phyloP scores from a whole-genome alignment of 768 basidiomycete genomes.

The Russula ochroleuca region DNA sequence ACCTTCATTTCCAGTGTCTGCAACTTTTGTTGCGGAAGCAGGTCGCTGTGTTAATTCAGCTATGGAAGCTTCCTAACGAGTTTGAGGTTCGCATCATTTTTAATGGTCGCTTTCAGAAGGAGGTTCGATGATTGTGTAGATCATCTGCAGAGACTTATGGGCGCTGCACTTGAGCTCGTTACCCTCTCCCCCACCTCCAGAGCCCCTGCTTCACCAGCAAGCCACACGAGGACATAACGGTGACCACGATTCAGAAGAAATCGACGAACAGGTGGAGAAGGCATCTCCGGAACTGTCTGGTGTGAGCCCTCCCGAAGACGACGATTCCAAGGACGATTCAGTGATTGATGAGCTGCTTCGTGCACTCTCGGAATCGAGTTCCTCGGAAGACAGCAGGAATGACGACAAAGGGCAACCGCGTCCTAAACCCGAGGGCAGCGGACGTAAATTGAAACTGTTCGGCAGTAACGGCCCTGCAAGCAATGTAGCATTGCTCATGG shows the following conservation, averaged over 20 bases:
- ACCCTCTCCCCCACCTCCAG: constrained; percentile 54
- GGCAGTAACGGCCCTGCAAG: constrained; percentile 42
- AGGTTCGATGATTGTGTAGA: constrained; percentile 38
- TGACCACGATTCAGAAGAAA: constrained; percentile 18
- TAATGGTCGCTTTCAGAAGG: background rate
- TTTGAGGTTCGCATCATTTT: constrained; percentile 57
- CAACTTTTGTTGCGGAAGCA: constrained; percentile 81
- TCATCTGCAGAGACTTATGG: constrained; percentile 79
- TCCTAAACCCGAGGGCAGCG: constrained; percentile 13
- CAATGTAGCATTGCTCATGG: constrained; percentile 62
- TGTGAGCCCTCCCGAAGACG: constrained; percentile 32
- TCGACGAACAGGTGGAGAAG: background rate
- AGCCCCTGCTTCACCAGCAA: constrained; percentile 50
- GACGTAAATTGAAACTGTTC: constrained; percentile 23
- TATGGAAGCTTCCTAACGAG: constrained; percentile 74
- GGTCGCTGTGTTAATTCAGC: constrained; percentile 48
- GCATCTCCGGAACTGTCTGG: background rate
- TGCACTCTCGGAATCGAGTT: constrained; percentile 37
- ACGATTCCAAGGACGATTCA: constrained; percentile 35
- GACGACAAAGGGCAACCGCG: constrained; percentile 18
- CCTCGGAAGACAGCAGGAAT: constrained; percentile 33
- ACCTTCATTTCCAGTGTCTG: constrained; percentile 77
- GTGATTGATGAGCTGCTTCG: constrained; percentile 41
- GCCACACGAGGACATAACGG: constrained; percentile 28
- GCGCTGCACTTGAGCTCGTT: constrained; percentile 62